phyloP scores from a whole-genome alignment of 495 filamentous ascomycete species.

The Trichoderma reesei region DNA sequence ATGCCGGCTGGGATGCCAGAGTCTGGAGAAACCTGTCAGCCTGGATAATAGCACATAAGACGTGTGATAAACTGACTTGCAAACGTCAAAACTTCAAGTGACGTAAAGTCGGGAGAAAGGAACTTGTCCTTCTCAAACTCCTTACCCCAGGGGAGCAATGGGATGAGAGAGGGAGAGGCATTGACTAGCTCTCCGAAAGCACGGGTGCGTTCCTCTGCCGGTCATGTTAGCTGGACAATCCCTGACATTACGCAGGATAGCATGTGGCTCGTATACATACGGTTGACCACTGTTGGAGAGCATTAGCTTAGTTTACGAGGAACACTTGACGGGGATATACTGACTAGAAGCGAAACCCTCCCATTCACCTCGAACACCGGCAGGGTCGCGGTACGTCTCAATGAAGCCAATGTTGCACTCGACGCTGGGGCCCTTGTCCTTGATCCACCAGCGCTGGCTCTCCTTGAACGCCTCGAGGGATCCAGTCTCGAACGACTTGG shows the following conservation, averaged over 20 bases:
- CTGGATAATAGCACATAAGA: conserved; percentile 9
- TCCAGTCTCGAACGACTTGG: conserved; percentile 73
- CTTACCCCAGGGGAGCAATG: conserved; percentile 74
- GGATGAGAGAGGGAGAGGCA: conserved; percentile 71
- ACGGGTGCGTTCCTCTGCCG: conserved; percentile 64
- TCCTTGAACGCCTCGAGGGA: conserved; percentile 85
- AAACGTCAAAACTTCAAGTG: conserved; percentile 58
- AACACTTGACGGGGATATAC: background rate
- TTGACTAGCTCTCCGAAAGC: conserved; percentile 84
- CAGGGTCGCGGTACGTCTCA: conserved; percentile 91
- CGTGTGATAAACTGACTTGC: conserved; percentile 3
- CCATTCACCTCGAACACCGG: conserved; percentile 92
- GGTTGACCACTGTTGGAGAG: conserved; percentile 40
- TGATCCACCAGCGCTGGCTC: conserved; percentile 83
- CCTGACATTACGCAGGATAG: conserved; percentile 13
- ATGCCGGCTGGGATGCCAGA: conserved; percentile 78
- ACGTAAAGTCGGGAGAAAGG: conserved; percentile 88
- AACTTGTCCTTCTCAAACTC: conserved; percentile 96
- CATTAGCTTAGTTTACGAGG: background rate
- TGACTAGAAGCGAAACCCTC: conserved; percentile 69
- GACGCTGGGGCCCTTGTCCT: conserved; percentile 79
- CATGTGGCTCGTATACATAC: conserved; percentile 15
- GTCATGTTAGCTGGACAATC: background rate
- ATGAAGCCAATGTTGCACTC: conserved; percentile 93
- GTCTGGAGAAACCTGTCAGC: conserved; percentile 46